Evolutionary conservation across 495 filamentous ascomycete species (phyloP), one percentile per base, ranked within the genome.

Genomic region (Annulohypoxylon moriforme): DNA sequence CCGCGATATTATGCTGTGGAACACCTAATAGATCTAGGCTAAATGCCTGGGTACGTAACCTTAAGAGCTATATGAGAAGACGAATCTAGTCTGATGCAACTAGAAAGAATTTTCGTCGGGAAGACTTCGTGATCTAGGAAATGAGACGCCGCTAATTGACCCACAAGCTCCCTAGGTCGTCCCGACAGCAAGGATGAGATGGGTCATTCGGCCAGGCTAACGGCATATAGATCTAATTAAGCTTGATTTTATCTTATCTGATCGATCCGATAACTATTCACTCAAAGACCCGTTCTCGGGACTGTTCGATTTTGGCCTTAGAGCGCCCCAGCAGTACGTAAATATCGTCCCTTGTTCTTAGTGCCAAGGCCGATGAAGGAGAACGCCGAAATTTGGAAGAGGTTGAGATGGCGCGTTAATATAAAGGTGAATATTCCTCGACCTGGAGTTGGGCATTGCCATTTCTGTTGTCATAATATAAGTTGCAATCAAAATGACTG

Each of bases 361-460:
- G 9, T 5, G 44, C 44, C 44, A 47, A 47, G 44, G 44, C 44
- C 44, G 44, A 47, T 47, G 44, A 47, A 47, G 44, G 44, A 47
- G 44, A 47, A 20, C 10, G 16, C 44, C 16, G 20, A 20, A 2
- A 47, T 20, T 47, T 47, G 36, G n/a, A 20, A 47, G 6, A 47
- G 3, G 10, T 24, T 22, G 4, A 47, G 44, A 22, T 8, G 16
- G 16, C 2, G 10, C 11, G 44, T 22, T 47, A 3, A 24, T 47
- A 47, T 47, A 47, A 14, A 24, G 16, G 16, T 20, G 8, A 22
- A 10, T 10, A 47, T 9, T 20, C 16, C 44, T 47, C 44, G 1
- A 11, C 14, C 10, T 20, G 20, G 22, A 22, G 7, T 4, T 46
- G 40, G 18, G 22, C 10, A 11, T 47, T 11, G 1, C 22, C 18